Evolutionary conservation across 2,329 filamentous ascomycete genomes (phyloP).

Genomic region (Trichoderma brevicompactum): DNA sequence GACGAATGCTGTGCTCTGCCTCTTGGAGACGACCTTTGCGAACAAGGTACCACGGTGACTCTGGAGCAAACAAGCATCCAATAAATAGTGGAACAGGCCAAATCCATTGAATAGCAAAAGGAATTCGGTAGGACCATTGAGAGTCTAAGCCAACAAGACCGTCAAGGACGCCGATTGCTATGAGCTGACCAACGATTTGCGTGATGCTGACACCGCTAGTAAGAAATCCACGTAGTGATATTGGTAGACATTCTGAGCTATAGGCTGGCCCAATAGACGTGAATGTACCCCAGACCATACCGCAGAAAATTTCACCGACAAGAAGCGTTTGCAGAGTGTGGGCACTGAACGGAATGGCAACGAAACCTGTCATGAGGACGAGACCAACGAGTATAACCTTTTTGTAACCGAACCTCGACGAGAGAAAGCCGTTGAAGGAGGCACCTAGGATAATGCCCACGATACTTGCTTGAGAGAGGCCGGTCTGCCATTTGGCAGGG

Average conservation of each 20-base stretch:
- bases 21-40: conserved; percentile 13
- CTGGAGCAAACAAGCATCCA: conserved; percentile 49
- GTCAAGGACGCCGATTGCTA: conserved; percentile 43
- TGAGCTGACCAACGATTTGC: conserved; percentile 52
- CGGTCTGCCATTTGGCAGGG: conserved; percentile 55
- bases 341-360: conserved; percentile 54
- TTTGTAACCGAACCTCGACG: conserved; percentile 49
- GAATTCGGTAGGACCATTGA: conserved; percentile 52
- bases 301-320: conserved; percentile 50
- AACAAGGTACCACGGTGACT: conserved; percentile 34
- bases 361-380: conserved; percentile 44
- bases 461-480: conserved; percentile 51
- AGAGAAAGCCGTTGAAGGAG: conserved; percentile 8
- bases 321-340: conserved; percentile 45
- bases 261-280: conserved; percentile 52
- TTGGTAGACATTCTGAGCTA: conserved; percentile 49
- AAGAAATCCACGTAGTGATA: conserved; percentile 48
- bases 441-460: conserved; percentile 44
- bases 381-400: conserved; percentile 46
- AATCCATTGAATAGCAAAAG: conserved; percentile 55
- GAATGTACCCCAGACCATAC: conserved; percentile 52
- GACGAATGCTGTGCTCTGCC: conserved; percentile 15
- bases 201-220: conserved; percentile 53
- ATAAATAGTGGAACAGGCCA: conserved; percentile 51
- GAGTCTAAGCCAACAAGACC: conserved; percentile 38